Conservation (phyloP, 306 rosid genomes). For the Argentina anserina region DNA sequence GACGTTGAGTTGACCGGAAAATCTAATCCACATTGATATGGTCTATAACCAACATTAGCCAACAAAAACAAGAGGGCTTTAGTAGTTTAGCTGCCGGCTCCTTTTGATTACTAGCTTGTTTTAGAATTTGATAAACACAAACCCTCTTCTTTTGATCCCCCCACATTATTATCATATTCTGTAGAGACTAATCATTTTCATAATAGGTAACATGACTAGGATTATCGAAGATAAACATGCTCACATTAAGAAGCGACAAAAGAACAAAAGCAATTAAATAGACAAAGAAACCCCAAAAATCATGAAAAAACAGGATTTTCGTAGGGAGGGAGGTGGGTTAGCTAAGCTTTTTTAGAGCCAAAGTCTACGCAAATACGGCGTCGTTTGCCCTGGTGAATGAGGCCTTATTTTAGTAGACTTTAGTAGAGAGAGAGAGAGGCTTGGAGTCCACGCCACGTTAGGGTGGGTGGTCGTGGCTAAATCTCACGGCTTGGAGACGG, state of each 20-base stretch:
- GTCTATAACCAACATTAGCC: too few species aligned
- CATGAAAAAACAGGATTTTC: background rate
- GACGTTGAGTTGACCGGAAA: slow-evolving; percentile 17
- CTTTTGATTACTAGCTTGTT: background rate
- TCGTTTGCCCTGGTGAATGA: slow-evolving; percentile 34
- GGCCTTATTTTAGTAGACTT: slow-evolving; percentile 54
- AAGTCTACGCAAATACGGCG: slow-evolving; percentile 72
- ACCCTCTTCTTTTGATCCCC: background rate
- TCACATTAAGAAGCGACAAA: slow-evolving; percentile 1
- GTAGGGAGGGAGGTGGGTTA: background rate
- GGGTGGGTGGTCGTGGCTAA: slow-evolving; percentile 26
- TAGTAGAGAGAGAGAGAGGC: slow-evolving; percentile 5
- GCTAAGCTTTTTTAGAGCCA: slow-evolving; percentile 29
- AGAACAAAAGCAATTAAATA: background rate
- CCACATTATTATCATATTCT: slow-evolving; percentile 7
- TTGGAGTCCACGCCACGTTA: slow-evolving; percentile 4
- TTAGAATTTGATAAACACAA: background rate
- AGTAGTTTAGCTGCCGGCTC: background rate
- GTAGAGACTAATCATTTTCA: background rate
- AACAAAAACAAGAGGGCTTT: too few species aligned
- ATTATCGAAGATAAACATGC: slow-evolving; percentile 9
- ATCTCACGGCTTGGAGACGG: slow-evolving; percentile 71
- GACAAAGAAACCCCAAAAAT: background rate
- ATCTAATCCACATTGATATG: slow-evolving; percentile 12
- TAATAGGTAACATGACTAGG: slow-evolving; percentile 6